Evolutionary conservation across 2,329 filamentous ascomycete genomes (phyloP), one percentile per base, ranked within the genome.

Genomic region (Alternaria gaisen): DNA sequence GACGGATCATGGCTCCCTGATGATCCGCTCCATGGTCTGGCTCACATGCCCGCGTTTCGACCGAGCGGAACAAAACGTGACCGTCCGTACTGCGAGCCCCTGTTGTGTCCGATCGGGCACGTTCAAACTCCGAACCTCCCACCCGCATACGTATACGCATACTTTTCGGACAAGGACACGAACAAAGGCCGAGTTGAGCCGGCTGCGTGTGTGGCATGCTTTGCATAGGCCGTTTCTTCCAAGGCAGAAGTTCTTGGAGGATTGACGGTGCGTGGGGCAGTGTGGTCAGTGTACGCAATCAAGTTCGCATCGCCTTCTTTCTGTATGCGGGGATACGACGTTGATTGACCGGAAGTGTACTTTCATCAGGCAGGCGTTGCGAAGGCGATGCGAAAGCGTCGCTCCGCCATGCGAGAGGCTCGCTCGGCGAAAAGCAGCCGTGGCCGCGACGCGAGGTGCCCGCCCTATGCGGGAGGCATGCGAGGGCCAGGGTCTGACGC

Each of bases 21-120:
- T 66, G 36, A 51, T 66, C 64, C 64, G 61, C 58, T 60, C 54
- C 54, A 24, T 43, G 36, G 36, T 20, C 55, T 43, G 22, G 12
- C 32, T 41, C 18, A 47, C 32, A n/a, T 62, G 60, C 48, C 69
- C 68, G 69, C 55, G 65, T 70, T 64, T 68, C 54, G 66, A 60
- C 69, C 66, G 66, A 69, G 60, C 65, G 64, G 64, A 63, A 44
- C 30, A 58, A 42, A 36, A 52, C 58, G 59, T 53, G 59, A 61
- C 53, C 56, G 54, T 58, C 34, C 51, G 42, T 44, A 24, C 28
- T 34, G 20, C 44, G 47, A 52, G 30, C 47, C 42, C 53, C 53
- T 50, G 11, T 48, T 42, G 55, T 51, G 38, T 56, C 56, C 57
- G 46, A 56, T 58, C 64, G 64, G 65, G 54, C 18, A 26, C 34